phyloP scores from a whole-genome alignment of 1,139 yeast genomes.

The Suhomyces ambrosiae region DNA sequence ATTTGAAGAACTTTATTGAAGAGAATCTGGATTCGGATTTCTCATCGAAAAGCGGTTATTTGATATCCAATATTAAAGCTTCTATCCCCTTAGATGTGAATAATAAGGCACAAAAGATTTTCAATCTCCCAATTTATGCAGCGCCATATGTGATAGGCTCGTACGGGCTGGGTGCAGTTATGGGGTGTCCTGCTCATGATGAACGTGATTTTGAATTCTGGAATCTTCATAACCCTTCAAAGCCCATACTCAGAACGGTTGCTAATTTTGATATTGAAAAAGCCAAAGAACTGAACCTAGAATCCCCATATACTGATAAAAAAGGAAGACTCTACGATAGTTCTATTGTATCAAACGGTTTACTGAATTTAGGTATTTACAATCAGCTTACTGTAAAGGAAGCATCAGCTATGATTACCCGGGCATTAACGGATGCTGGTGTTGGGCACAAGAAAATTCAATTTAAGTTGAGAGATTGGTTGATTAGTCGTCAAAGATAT shows the following conservation, averaged over 20 bases:
- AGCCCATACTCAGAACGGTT: conserved; percentile 46
- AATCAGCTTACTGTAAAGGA: conserved; percentile 50
- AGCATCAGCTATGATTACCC: conserved; percentile 55
- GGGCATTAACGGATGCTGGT: conserved; percentile 36
- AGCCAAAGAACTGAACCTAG: not conserved
- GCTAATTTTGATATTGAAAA: conserved; percentile 23
- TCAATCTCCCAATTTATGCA: conserved; percentile 69
- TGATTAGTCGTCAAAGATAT: conserved; percentile 88
- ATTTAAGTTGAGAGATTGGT: conserved; percentile 84
- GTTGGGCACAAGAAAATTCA: conserved; percentile 56
- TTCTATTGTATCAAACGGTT: conserved; percentile 28
- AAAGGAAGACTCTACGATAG: conserved; percentile 54
- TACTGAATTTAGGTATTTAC: conserved; percentile 47
- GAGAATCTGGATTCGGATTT: conserved; percentile 35
- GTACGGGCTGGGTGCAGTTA: conserved; percentile 91
- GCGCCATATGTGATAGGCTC: conserved; percentile 87
- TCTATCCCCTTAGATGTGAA: conserved; percentile 59
- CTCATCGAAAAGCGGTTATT: conserved; percentile 67
- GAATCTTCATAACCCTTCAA: conserved; percentile 57
- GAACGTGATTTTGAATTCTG: conserved; percentile 80
- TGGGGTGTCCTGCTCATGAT: conserved; percentile 98
- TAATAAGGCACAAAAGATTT: conserved; percentile 19
- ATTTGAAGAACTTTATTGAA: conserved; percentile 50
- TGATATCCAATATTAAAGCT: conserved; percentile 48
- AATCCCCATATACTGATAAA: conserved; percentile 50